phyloP scores from a whole-genome alignment of 306 rosid genomes.

The Gynostemma pentaphyllum region DNA sequence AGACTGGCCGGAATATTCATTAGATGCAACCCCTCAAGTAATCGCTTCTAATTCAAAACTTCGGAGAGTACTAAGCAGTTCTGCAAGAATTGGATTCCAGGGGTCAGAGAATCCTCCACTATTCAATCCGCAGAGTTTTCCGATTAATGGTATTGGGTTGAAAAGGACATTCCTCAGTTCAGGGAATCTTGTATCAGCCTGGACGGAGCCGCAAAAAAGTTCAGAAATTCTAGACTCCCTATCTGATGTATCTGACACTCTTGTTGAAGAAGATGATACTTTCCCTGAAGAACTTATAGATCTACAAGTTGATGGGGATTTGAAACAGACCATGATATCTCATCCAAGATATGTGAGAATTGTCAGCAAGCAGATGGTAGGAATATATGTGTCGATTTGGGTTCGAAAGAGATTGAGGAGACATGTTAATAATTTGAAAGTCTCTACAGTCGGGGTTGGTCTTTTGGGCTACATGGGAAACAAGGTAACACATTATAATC shows the following conservation, averaged over 20 bases:
- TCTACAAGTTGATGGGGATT: slow-evolving; percentile 15
- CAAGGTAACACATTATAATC: slow-evolving; percentile 43
- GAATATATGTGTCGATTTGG: slow-evolving; percentile 87
- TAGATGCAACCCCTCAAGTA: slow-evolving; percentile 67
- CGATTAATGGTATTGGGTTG: slow-evolving; percentile 24
- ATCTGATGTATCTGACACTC: slow-evolving; percentile 29
- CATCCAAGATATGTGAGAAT: slow-evolving; percentile 56
- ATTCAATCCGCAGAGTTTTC: slow-evolving; percentile 10
- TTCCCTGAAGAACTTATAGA: slow-evolving; percentile 32
- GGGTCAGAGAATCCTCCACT: slow-evolving; percentile 28
- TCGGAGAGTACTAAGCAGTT: slow-evolving; percentile 68
- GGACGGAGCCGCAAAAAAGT: slow-evolving; percentile 32
- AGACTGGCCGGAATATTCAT: slow-evolving; percentile 86
- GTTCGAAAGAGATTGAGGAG: slow-evolving; percentile 84
- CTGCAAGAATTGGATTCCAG: slow-evolving; percentile 62
- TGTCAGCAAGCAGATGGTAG: slow-evolving; percentile 98
- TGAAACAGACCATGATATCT: slow-evolving; percentile 16
- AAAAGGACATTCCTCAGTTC: slow-evolving; percentile 55
- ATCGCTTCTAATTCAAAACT: slow-evolving; percentile 51
- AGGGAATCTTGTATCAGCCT: slow-evolving; percentile 39
- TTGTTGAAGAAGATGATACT: slow-evolving; percentile 32
- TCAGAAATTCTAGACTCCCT: slow-evolving; percentile 38
- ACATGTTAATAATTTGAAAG: slow-evolving; percentile 69
- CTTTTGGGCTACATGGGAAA: slow-evolving; percentile 99
- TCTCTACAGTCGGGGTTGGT: slow-evolving; percentile 92